Conservation (phyloP, 2,329 filamentous ascomycete genomes). For the Hymenoscyphus fructigenus region DNA sequence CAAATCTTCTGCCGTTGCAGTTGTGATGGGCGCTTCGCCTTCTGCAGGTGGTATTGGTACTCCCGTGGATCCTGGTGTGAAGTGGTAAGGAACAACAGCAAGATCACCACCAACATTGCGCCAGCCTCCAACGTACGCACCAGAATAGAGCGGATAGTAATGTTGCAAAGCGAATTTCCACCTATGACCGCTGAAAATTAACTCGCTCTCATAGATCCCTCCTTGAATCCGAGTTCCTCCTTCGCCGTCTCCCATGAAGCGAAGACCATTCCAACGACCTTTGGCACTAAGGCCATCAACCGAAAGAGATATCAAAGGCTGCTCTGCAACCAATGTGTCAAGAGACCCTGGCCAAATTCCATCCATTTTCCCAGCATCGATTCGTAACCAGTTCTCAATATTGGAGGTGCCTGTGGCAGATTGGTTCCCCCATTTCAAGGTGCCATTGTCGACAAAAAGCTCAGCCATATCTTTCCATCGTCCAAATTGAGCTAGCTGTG, state of each 20-base stretch:
- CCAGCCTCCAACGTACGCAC: conserved; percentile 13
- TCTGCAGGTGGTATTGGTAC: conserved; percentile 11
- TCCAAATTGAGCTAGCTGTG: conserved; percentile 13
- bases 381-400: conserved; percentile 8
- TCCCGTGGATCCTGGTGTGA: conserved; percentile 8
- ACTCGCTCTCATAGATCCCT: conserved; percentile 12
- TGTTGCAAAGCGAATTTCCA: conserved; percentile 9
- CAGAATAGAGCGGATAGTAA: conserved; percentile 11
- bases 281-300: conserved; percentile 10
- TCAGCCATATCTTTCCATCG: conserved; percentile 5
- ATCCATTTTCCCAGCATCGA: conserved; percentile 13
- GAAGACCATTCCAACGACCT: conserved; percentile 12
- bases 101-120: conserved; percentile 6
- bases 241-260: conserved; percentile 11
- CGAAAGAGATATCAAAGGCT: conserved; percentile 7
- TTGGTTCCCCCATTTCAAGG: conserved; percentile 1
- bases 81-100: conserved; percentile 12
- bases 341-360: conserved; percentile 9
- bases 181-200: background rate
- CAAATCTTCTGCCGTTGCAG: background rate
- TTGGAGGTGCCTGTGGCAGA: background rate
- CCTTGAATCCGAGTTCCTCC: conserved; percentile 11
- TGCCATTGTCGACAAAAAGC: conserved; percentile 6
- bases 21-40: conserved; percentile 4
- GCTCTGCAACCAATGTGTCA: conserved; percentile 8